These are phyloP conservation scores for Naegleria gruberi DNA, from an alignment of 208 protist genomes.

Conservation along the genomic window DNA sequence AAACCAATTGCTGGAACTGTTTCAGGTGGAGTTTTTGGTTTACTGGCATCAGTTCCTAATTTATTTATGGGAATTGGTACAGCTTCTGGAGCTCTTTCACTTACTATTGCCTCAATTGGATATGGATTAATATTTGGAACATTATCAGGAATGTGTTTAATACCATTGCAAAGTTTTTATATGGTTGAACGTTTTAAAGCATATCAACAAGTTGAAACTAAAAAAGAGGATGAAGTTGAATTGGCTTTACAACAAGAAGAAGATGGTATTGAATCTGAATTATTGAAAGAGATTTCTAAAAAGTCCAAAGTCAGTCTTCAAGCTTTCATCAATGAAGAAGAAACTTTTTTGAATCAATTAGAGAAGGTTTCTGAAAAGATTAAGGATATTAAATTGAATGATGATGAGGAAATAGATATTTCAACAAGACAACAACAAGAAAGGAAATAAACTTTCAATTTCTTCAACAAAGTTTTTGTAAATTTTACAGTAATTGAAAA, in stretches of 20 bases:
- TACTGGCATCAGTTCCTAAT: not conserved
- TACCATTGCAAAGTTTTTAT: not conserved
- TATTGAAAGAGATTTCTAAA: no score
- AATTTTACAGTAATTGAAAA: not conserved
- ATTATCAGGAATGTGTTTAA: not conserved
- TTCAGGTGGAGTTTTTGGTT: not conserved
- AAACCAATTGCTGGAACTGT: not conserved
- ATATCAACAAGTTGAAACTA: not conserved
- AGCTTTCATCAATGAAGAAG: not conserved
- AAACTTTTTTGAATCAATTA: not conserved
- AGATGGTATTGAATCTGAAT: no score
- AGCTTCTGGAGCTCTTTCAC: not conserved
- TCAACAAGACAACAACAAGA: not conserved
- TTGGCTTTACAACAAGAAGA: no score
- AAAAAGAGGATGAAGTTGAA: not conserved
- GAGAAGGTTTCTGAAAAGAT: not conserved
- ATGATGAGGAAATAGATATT: not conserved
- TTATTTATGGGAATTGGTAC: not conserved
- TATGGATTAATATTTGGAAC: not conserved
- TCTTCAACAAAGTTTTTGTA: not conserved
- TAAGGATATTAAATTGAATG: not conserved
- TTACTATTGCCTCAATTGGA: not conserved
- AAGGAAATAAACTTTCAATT: not conserved
- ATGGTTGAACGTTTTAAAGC: not conserved
- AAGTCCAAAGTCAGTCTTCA: no score